Conservation (phyloP, 75 land plant species). For the Pinus albicaulis region DNA sequence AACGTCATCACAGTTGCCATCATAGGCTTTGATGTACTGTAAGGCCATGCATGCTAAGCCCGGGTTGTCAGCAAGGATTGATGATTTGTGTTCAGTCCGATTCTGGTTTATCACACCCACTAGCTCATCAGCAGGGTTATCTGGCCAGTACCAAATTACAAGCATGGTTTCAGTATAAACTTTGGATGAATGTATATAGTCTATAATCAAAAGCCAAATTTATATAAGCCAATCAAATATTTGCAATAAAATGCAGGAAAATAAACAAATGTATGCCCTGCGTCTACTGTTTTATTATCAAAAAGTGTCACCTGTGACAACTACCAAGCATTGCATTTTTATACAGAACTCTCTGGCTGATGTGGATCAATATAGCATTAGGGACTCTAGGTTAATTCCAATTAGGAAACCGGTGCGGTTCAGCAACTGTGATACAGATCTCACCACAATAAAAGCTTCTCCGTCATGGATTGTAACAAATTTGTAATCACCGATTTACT, state of each 20-base stretch:
- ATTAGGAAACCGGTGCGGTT: background rate
- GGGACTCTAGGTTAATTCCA: background rate
- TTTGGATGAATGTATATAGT: background rate
- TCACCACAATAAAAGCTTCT: background rate
- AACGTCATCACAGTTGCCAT: conserved; percentile 58
- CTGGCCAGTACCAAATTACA: conserved; percentile 8
- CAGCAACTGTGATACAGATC: too few relatives aligned
- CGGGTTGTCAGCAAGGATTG: conserved; percentile 44
- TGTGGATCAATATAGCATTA: background rate
- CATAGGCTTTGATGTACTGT: conserved; percentile 73
- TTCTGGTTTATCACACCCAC: conserved; percentile 50
- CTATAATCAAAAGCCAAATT: background rate
- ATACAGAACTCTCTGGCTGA: background rate
- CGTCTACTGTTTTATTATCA: background rate
- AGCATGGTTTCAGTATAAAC: background rate
- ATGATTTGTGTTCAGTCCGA: conserved; percentile 53
- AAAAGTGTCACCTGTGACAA: background rate
- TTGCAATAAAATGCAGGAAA: background rate
- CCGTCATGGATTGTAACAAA: background rate
- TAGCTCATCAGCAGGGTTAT: conserved; percentile 78
- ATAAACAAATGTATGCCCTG: background rate
- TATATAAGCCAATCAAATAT: background rate
- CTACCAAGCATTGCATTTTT: background rate
- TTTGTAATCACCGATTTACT: background rate
- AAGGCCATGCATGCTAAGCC: conserved; percentile 78